Base-by-base conservation (phyloP, 108 stramenopile species). In the Phaeodactylum tricornutum region DNA sequence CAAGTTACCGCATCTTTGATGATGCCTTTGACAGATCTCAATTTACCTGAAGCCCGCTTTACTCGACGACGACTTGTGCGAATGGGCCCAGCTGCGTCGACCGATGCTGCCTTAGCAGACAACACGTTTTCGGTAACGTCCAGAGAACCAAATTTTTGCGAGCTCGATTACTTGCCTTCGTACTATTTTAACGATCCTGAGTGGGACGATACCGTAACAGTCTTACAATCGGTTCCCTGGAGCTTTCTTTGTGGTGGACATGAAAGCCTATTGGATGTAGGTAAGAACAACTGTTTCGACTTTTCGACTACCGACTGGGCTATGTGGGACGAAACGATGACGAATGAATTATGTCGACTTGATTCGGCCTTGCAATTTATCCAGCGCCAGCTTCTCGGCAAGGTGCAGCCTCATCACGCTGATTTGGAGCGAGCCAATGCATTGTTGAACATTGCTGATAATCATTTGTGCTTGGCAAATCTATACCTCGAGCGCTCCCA, bases 301-400 rank as follows among this genome's bases (percentile, higher is more conserved):
- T n/a, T n/a, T n/a, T n/a, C n/a, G n/a, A n/a, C n/a, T n/a, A n/a
- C n/a, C n/a, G 30, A 42, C 25, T 29, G 67, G 4, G 48, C 59
- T 1, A 47, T 67, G 15, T 57, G 70, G 41, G 55, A 71, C 17
- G 65, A 71, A 2, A 47, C 59, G 31, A 57, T 70, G 27, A 61
- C 61, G 35, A 48, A 57, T 16, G 27, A 56, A 35, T 29, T 76
- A 8, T 66, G 50, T 12, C 34, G 60, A 3, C 47, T 70, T 14
- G 75, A 76, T 39, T 23, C 61, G 1, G 24, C 39, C 4, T 45
- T 61, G 30, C 37, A 50, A 16, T 38, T 55, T 35, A 50, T 67
- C 7, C 42, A 49, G 19, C 52, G 55, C 28, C 35, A 56, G 22
- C 31, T 62, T 5, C 44, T 65, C 31, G 32, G 42, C 25, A 38